Evolutionary conservation across 257 asterid genomes (phyloP).

Genomic region (Ilex aquifolium): DNA sequence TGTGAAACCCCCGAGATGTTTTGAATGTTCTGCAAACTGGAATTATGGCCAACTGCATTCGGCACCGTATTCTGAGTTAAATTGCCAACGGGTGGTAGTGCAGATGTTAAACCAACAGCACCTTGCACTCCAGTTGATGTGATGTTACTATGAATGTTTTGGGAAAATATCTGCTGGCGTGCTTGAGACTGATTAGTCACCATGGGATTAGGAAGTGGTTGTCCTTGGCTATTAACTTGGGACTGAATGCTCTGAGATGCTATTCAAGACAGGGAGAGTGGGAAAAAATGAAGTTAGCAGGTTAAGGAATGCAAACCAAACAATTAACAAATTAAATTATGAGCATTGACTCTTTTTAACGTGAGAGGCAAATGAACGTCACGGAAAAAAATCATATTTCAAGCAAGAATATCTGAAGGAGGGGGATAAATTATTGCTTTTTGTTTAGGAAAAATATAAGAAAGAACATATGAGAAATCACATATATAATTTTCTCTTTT

Average conservation of each 20-base stretch:
- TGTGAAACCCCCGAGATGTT: slow-evolving; percentile 51
- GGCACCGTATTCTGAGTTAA: slow-evolving; percentile 58
- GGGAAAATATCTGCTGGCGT: slow-evolving; percentile 71
- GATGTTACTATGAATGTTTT: slow-evolving; percentile 59
- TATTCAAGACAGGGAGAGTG: slow-evolving; percentile 19
- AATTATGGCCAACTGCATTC: slow-evolving; percentile 62
- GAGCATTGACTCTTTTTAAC: no score
- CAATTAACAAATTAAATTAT: neutral
- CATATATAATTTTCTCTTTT: no score
- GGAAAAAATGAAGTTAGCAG: slow-evolving; percentile 7
- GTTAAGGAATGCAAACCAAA: slow-evolving; percentile 5
- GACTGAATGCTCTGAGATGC: slow-evolving; percentile 72
- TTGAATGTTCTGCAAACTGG: slow-evolving; percentile 65
- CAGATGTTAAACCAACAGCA: slow-evolving; percentile 61
- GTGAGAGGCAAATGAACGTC: no score
- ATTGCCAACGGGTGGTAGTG: slow-evolving; percentile 53
- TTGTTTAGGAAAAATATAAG: no score
- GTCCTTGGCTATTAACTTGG: slow-evolving; percentile 77
- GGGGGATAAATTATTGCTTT: neutral
- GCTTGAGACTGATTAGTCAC: slow-evolving; percentile 64
- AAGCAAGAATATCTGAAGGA: neutral
- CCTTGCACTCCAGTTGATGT: slow-evolving; percentile 58
- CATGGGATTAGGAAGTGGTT: slow-evolving; percentile 51
- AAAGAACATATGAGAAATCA: no score
- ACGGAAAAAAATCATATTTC: no score